phyloP scores from a whole-genome alignment of 805 yeast species.

The Schwanniomyces sp. region DNA sequence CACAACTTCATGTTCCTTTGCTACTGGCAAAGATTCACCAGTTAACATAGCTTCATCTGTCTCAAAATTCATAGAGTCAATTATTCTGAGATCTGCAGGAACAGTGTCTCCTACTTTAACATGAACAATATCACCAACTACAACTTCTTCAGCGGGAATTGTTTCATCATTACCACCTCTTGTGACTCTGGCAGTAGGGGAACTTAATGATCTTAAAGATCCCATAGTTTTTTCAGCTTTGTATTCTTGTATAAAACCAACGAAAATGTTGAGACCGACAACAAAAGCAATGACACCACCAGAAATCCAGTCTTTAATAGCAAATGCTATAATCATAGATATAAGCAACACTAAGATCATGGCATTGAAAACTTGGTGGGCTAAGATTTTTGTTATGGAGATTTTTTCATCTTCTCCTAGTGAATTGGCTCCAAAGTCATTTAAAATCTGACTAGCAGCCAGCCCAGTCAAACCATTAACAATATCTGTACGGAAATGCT shows the following conservation, averaged over 20 bases:
- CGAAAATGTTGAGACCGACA: conserved; percentile 44
- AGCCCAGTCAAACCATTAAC: conserved; percentile 45
- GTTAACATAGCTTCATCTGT: conserved; percentile 47
- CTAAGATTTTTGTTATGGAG: conserved; percentile 26
- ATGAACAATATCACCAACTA: conserved; percentile 44
- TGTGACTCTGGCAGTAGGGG: conserved; percentile 46
- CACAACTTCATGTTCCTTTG: conserved; percentile 31
- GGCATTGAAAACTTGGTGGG: conserved; percentile 39
- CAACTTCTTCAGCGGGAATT: conserved; percentile 42
- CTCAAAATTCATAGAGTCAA: conserved; percentile 36
- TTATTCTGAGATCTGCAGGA: conserved; percentile 43
- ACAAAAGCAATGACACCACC: conserved; percentile 49
- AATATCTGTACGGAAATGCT: conserved; percentile 39
- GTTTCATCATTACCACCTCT: conserved; percentile 39
- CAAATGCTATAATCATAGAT: conserved; percentile 38
- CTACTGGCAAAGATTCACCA: conserved; percentile 36
- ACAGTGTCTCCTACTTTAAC: conserved; percentile 42
- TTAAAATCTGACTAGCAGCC: conserved; percentile 12
- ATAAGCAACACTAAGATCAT: conserved; percentile 39
- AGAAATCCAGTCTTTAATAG: conserved; percentile 39
- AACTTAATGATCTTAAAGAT: conserved; percentile 45
- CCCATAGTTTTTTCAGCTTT: conserved; percentile 54
- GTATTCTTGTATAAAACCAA: conserved; percentile 51
- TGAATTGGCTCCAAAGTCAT: conserved; percentile 22
- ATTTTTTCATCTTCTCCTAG: conserved; percentile 31